These are phyloP conservation scores for Aspergillus diversus DNA, from an alignment of 495 filamentous ascomycete species.

Conservation along the genomic window DNA sequence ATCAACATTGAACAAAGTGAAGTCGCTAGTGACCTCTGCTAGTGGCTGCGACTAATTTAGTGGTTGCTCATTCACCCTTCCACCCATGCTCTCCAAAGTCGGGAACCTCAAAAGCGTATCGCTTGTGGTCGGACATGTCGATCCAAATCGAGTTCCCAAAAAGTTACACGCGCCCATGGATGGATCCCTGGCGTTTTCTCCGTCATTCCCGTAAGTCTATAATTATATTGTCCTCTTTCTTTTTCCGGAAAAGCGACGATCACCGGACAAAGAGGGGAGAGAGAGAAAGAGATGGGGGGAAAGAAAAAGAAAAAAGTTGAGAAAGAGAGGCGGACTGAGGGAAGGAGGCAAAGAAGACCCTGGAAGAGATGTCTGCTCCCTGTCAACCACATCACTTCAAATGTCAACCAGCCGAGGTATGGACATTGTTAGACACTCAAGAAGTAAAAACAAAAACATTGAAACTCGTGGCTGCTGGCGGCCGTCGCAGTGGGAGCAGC, in stretches of 20 bases:
- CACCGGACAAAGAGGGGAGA: too few species aligned
- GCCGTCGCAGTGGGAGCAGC: conserved; percentile 4
- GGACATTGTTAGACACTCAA: not conserved
- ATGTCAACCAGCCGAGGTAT: not conserved
- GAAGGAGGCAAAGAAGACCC: too few species aligned
- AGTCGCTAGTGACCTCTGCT: conserved; percentile 23
- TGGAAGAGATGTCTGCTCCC: too few species aligned
- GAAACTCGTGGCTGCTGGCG: conserved; percentile 22
- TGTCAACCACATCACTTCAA: too few species aligned
- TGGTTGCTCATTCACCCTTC: conserved; percentile 8
- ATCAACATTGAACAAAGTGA: not conserved
- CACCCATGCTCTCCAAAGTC: not conserved
- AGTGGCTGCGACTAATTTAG: conserved; percentile 24
- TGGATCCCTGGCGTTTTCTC: conserved; percentile 18
- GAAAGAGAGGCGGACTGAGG: too few species aligned
- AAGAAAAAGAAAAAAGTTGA: too few species aligned
- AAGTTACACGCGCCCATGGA: conserved; percentile 14
- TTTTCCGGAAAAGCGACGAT: conserved; percentile 1
- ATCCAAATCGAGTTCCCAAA: conserved; percentile 15
- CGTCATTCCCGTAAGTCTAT: conserved; percentile 18
- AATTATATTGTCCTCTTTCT: conserved; percentile 6
- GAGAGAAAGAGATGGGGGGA: too few species aligned
- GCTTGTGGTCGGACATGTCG: conserved; percentile 8
- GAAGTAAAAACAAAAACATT: conserved; percentile 7
- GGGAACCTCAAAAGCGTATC: conserved; percentile 10